Percentiles rank a stretch among this genome's conserved stretches.
phyloP scores from a whole-genome alignment of 208 protist species.

The Herpetomonas samuelpessoai region DNA sequence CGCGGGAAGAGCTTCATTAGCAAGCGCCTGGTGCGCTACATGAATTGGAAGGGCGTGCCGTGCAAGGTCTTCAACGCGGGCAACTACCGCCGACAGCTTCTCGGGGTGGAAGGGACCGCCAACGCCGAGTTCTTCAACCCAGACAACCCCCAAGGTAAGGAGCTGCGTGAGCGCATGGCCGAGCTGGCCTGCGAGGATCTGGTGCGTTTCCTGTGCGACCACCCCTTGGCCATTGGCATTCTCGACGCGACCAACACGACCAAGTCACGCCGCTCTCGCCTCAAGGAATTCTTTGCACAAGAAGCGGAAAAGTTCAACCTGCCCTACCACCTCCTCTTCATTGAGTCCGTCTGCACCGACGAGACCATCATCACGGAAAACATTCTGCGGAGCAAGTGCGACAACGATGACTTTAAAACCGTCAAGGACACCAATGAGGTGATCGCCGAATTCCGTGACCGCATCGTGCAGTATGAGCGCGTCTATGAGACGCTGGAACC shows the following conservation, averaged over 20 bases:
- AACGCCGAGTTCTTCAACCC: slow-evolving; percentile 77
- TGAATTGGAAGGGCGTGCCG: slow-evolving; percentile 90
- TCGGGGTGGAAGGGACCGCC: slow-evolving; percentile 73
- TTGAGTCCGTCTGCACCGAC: slow-evolving; percentile 92
- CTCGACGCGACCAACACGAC: slow-evolving; percentile 94
- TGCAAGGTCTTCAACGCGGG: slow-evolving; percentile 90
- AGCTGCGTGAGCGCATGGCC: slow-evolving; percentile 85
- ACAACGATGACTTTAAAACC: slow-evolving; percentile 90
- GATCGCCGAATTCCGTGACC: slow-evolving; percentile 75
- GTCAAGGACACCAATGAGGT: slow-evolving; percentile 72
- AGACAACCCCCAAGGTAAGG: slow-evolving; percentile 60
- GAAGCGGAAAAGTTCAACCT: slow-evolving; percentile 32
- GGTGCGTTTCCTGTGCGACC: slow-evolving; percentile 63
- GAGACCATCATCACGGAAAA: slow-evolving; percentile 87
- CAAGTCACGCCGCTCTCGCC: slow-evolving; percentile 45
- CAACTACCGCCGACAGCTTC: slow-evolving; percentile 77
- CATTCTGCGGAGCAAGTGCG: slow-evolving; percentile 85
- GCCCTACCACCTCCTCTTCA: slow-evolving; percentile 84
- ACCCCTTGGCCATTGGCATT: slow-evolving; percentile 78
- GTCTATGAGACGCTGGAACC: slow-evolving; percentile 84
- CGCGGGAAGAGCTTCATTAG: slow-evolving; percentile 90
- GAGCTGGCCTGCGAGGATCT: slow-evolving; percentile 81
- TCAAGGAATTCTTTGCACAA: slow-evolving; percentile 64
- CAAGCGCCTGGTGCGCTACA: slow-evolving; percentile 79
- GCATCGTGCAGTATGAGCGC: slow-evolving; percentile 86